Percentiles rank a stretch among this genome's conserved stretches.
phyloP scores from a whole-genome alignment of 2,329 filamentous ascomycete species.

The Cladosporium sp. region DNA sequence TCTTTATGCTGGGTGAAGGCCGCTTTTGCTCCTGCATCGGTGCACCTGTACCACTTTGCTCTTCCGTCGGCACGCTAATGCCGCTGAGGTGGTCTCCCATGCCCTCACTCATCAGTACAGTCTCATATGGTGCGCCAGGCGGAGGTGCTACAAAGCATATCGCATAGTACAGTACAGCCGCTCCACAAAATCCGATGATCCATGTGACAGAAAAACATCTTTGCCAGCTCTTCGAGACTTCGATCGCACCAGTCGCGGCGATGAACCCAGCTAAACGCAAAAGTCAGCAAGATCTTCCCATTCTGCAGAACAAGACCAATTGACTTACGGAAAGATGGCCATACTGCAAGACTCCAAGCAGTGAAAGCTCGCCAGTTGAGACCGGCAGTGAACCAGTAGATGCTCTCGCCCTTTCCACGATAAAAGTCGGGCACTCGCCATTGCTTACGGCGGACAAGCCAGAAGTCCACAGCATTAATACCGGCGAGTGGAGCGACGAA shows the following conservation, averaged over 20 bases:
- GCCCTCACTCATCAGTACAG: not conserved
- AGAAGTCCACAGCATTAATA: constrained; percentile 26
- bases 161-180: not conserved
- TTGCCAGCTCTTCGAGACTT: not conserved
- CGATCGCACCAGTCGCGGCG: not conserved
- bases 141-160: not conserved
- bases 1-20: not conserved
- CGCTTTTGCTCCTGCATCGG: not conserved
- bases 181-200: not conserved
- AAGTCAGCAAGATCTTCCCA: not conserved
- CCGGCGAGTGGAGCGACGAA: constrained; percentile 25
- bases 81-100: not conserved
- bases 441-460: constrained; percentile 20
- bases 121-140: not conserved
- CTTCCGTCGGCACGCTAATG: not conserved
- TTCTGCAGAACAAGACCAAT: not conserved
- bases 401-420: constrained; percentile 13
- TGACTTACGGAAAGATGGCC: not conserved
- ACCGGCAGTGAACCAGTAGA: constrained; percentile 25
- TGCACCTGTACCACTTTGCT: no score
- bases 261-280: not conserved
- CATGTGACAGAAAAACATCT: not conserved
- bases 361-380: constrained; percentile 25
- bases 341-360: constrained; percentile 20
- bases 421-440: constrained; percentile 28